phyloP scores from a whole-genome alignment of 1,139 yeast species.

The Kodamaea fungicola region DNA sequence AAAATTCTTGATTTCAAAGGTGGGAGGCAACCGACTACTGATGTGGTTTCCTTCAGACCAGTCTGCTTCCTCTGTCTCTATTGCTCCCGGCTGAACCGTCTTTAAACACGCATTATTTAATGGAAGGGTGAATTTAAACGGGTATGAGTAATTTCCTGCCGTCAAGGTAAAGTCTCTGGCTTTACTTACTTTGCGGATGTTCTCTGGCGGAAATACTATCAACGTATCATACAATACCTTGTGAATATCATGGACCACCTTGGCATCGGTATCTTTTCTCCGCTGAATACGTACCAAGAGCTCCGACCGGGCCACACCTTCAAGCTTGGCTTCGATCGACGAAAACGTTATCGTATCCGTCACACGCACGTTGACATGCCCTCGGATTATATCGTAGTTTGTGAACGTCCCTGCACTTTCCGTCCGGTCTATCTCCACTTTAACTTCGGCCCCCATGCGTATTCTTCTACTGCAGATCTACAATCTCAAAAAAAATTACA shows the following conservation, averaged over 20 bases:
- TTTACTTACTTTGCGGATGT: slow-evolving; percentile 44
- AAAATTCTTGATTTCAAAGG: slow-evolving; percentile 41
- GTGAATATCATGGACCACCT: slow-evolving; percentile 43
- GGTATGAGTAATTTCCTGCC: slow-evolving; percentile 58
- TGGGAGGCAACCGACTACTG: slow-evolving; percentile 51
- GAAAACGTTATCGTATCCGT: slow-evolving; percentile 47
- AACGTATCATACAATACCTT: slow-evolving; percentile 52
- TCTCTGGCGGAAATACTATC: slow-evolving; percentile 61
- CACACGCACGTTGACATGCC: slow-evolving; percentile 43
- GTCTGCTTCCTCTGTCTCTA: neutral
- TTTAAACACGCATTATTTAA: slow-evolving; percentile 42
- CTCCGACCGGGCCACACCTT: slow-evolving; percentile 49
- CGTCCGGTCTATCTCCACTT: slow-evolving; percentile 34
- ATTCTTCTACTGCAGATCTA: neutral
- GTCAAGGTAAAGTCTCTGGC: slow-evolving; percentile 56
- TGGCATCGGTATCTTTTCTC: slow-evolving; percentile 15
- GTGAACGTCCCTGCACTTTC: slow-evolving; percentile 47
- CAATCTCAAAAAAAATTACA: neutral
- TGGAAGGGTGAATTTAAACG: slow-evolving; percentile 56
- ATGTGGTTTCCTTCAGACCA: slow-evolving; percentile 25
- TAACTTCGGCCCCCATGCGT: slow-evolving; percentile 22
- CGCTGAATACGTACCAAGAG: slow-evolving; percentile 21
- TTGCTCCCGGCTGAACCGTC: neutral
- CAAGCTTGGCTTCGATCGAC: slow-evolving; percentile 56
- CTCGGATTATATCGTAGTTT: slow-evolving; percentile 48